Percentiles rank a stretch among this genome's conserved stretches.
phyloP scores from a whole-genome alignment of 805 yeast genomes.

The Hyphopichia homilentoma region DNA sequence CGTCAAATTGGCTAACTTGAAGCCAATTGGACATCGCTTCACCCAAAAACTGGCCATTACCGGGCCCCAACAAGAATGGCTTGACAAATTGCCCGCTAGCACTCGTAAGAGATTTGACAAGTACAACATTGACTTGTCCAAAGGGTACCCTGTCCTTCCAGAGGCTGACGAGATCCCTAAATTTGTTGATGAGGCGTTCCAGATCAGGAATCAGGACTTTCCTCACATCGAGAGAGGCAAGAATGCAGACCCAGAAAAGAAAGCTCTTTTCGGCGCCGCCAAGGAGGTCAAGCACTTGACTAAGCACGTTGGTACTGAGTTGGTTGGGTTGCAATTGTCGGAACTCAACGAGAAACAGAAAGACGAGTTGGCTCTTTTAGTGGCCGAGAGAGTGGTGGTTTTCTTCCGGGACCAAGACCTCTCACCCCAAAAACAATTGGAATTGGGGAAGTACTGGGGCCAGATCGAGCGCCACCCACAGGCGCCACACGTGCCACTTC shows the following conservation, averaged over 20 bases:
- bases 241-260: conserved; percentile 30
- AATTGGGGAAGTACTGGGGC: conserved; percentile 25
- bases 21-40: conserved; percentile 10
- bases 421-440: conserved; percentile 28
- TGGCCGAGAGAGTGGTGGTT: conserved; percentile 28
- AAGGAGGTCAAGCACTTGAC: conserved; percentile 23
- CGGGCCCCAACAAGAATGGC: conserved; percentile 9
- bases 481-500: conserved; percentile 19
- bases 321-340: conserved; percentile 24
- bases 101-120: conserved; percentile 20
- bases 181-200: conserved; percentile 26
- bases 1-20: conserved; percentile 11
- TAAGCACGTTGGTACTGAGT: conserved; percentile 25
- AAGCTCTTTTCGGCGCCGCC: conserved; percentile 24
- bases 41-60: conserved; percentile 1
- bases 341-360: conserved; percentile 23
- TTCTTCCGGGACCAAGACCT: conserved; percentile 30
- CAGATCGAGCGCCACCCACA: conserved; percentile 28
- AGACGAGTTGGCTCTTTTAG: conserved; percentile 26
- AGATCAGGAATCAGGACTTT: conserved; percentile 17
- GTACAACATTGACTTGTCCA: conserved; percentile 21
- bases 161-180: conserved; percentile 18
- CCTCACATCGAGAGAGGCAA: conserved; percentile 24
- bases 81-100: conserved; percentile 17
- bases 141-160: conserved; percentile 25